Evolutionary conservation across 164 flowering plant species (phyloP).

Genomic region (Piper betle): DNA sequence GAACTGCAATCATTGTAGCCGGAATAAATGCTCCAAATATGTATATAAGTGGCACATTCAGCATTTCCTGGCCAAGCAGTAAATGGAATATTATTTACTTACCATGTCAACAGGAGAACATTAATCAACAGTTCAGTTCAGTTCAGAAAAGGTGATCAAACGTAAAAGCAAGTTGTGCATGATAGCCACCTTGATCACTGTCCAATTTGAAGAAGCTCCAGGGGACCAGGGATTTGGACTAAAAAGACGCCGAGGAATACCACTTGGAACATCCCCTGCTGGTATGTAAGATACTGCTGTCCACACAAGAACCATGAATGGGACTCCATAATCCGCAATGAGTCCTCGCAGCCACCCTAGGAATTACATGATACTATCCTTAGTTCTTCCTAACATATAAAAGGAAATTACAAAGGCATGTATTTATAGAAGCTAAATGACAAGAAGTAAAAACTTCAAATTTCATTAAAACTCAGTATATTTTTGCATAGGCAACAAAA

Average conservation of each 20-base stretch:
- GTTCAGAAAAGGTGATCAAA: not conserved
- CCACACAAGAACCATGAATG: constrained; percentile 93
- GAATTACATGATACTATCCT: constrained; percentile 1
- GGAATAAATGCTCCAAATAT: constrained; percentile 91
- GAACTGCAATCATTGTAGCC: constrained; percentile 99
- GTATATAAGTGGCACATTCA: constrained; percentile 71
- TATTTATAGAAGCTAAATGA: not conserved
- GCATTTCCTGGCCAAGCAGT: constrained; percentile 59
- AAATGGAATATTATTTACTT: not conserved
- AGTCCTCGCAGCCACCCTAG: constrained; percentile 76
- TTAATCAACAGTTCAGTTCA: not conserved
- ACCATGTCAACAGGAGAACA: not conserved
- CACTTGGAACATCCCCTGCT: constrained; percentile 59
- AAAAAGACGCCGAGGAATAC: constrained; percentile 84
- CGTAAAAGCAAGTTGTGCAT: not conserved
- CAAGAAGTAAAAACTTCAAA: not conserved
- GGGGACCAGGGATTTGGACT: constrained; percentile 98
- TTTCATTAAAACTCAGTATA: not conserved
- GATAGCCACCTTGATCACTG: constrained; percentile 64
- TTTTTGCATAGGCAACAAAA: not conserved
- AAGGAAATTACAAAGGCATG: not conserved
- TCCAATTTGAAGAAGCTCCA: constrained; percentile 94
- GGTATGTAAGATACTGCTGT: constrained; percentile 79
- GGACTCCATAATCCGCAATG: constrained; percentile 95
- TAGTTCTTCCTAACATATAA: not conserved